Conservation (phyloP, 768 basidiomycete species). For the Amanita phalloides region DNA sequence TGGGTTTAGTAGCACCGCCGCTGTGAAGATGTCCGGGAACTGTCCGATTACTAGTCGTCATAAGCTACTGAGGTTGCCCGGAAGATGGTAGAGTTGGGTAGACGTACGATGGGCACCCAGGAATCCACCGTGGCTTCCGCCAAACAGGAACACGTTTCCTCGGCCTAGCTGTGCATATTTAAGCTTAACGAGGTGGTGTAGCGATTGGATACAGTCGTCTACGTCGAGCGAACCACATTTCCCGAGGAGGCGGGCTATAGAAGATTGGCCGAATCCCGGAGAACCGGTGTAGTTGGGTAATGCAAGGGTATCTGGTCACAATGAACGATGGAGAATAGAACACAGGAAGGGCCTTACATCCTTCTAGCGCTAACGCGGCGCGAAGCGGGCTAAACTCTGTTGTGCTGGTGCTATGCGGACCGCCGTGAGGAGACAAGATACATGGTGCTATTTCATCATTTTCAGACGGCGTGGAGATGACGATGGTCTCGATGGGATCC, state of each 20-base stretch:
- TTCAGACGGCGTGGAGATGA: too few species aligned
- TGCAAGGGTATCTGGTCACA: slow-evolving; percentile 36
- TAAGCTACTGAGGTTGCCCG: too few species aligned
- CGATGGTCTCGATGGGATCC: too few species aligned
- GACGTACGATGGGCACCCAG: too few species aligned
- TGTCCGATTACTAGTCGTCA: slow-evolving; percentile 44
- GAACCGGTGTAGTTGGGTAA: slow-evolving; percentile 17
- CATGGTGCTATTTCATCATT: slow-evolving; percentile 14
- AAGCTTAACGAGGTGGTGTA: slow-evolving; percentile 6
- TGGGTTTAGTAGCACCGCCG: slow-evolving; percentile 57
- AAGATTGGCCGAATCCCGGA: slow-evolving; percentile 18
- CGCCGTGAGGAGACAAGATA: slow-evolving; percentile 49
- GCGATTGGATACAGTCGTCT: slow-evolving; percentile 47
- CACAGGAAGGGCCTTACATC: slow-evolving; percentile 33
- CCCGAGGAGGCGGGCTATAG: slow-evolving; percentile 47
- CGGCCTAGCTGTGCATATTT: slow-evolving; percentile 16
- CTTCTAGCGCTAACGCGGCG: slow-evolving; percentile 42
- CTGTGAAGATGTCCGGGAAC: slow-evolving; percentile 49
- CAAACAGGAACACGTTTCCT: slow-evolving; percentile 44
- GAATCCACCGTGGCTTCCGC: slow-evolving; percentile 69
- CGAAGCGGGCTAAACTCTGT: slow-evolving; percentile 35
- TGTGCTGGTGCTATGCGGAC: slow-evolving; percentile 41
- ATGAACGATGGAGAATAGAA: background rate
- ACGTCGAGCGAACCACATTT: slow-evolving; percentile 58
- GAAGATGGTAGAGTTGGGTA: too few species aligned